Percentiles rank a stretch among this genome's conserved stretches.
Evolutionary conservation across 306 rosid species (phyloP).

Genomic region (Cucumis cinereus): DNA sequence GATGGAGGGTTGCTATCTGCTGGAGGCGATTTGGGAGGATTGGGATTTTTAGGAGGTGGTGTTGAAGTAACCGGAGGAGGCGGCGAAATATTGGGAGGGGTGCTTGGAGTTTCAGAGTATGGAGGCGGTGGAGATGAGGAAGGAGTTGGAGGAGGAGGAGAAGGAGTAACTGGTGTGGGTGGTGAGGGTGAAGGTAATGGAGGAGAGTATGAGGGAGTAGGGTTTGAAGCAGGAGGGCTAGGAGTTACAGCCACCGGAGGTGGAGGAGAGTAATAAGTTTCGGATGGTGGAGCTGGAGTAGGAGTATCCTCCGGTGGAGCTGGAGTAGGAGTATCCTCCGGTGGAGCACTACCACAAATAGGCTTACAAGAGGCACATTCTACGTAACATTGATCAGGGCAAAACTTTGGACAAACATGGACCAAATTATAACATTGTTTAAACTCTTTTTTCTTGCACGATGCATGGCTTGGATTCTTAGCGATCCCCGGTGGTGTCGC

Average conservation of each 20-base stretch:
- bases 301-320: slow-evolving; percentile 13
- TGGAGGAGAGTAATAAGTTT: background rate
- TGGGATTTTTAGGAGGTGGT: background rate
- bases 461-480: slow-evolving; percentile 32
- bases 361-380: slow-evolving; percentile 49
- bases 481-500: slow-evolving; percentile 39
- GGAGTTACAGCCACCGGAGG: background rate
- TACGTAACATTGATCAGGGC: slow-evolving; percentile 37
- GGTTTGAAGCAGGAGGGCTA: background rate
- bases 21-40: background rate
- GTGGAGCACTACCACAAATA: slow-evolving; percentile 20
- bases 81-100: background rate
- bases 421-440: slow-evolving; percentile 39
- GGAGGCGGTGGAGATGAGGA: background rate
- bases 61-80: background rate
- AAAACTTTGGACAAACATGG: slow-evolving; percentile 53
- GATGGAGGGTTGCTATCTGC: background rate
- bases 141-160: background rate
- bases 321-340: slow-evolving; percentile 11
- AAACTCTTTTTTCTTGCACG: slow-evolving; percentile 29
- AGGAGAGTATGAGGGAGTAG: background rate
- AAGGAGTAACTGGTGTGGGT: background rate
- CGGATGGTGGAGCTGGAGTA: background rate
- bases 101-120: background rate
- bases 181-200: background rate